Percentiles rank a stretch among this genome's conserved stretches.
These are phyloP conservation scores for Trichodelitschia bisporula DNA, from an alignment of 495 filamentous ascomycete species.

Conservation along the genomic window DNA sequence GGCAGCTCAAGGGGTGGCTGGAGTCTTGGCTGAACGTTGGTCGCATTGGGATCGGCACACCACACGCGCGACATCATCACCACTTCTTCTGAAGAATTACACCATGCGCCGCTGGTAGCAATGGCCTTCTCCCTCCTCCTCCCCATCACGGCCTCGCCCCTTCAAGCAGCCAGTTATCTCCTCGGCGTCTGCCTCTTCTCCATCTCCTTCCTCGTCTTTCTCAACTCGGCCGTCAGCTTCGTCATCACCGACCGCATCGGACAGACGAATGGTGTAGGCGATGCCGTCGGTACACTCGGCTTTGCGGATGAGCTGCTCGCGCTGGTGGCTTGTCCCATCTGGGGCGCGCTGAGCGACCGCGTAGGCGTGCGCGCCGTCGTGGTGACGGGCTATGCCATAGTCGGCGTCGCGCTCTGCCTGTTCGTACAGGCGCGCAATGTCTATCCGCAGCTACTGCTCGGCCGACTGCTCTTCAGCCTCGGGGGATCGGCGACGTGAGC, in stretches of 20 bases:
- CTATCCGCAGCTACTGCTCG: slow-evolving; percentile 74
- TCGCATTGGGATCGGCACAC: no score
- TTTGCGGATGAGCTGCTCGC: slow-evolving; percentile 91
- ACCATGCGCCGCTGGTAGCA: no score
- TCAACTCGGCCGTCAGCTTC: slow-evolving; percentile 83
- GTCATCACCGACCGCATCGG: slow-evolving; percentile 81
- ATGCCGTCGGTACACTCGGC: slow-evolving; percentile 79
- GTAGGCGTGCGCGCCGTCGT: slow-evolving; percentile 51
- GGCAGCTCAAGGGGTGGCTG: no score
- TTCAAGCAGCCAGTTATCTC: slow-evolving; percentile 67
- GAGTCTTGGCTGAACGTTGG: no score
- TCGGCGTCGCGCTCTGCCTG: slow-evolving; percentile 48
- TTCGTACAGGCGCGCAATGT: slow-evolving; percentile 73
- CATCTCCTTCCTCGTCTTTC: slow-evolving; percentile 92
- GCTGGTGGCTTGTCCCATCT: slow-evolving; percentile 68
- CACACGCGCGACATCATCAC: no score
- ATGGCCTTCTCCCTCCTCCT: no score
- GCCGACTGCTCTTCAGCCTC: slow-evolving; percentile 65
- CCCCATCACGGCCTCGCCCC: slow-evolving; percentile 34
- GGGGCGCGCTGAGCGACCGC: slow-evolving; percentile 79
- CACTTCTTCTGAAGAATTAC: no score
- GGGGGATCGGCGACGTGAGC: slow-evolving; percentile 65
- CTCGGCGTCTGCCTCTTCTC: slow-evolving; percentile 78
- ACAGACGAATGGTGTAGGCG: slow-evolving; percentile 47
- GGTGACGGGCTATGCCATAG: slow-evolving; percentile 52